Evolutionary conservation across 164 flowering plant genomes (phyloP).

Genomic region (Annona squamosa): DNA sequence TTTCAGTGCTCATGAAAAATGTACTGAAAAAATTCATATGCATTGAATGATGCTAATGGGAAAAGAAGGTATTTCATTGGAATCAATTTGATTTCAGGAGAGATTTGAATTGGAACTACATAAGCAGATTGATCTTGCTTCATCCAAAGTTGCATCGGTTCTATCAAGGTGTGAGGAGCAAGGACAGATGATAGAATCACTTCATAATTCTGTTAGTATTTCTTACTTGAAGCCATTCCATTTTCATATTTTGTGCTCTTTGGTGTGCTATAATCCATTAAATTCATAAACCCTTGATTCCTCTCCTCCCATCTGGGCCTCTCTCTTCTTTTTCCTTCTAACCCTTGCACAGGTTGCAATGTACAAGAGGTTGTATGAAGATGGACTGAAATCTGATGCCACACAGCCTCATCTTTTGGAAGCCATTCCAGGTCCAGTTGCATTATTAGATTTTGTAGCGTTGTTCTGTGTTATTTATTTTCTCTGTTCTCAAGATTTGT

Average conservation of each 20-base stretch:
- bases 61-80: neutral
- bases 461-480: neutral
- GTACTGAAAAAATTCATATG: too few relatives aligned
- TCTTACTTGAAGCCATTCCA: neutral
- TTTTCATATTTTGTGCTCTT: neutral
- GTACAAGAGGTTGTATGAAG: conserved; percentile 92
- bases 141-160: conserved; percentile 69
- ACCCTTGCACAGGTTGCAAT: conserved; percentile 62
- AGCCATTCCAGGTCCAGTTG: conserved; percentile 37
- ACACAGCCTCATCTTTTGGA: conserved; percentile 33
- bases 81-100: conserved; percentile 35
- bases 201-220: conserved; percentile 65
- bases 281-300: neutral
- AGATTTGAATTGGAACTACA: conserved; percentile 63
- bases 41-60: too few relatives aligned
- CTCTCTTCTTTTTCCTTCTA: neutral
- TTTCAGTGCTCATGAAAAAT: too few relatives aligned
- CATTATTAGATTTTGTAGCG: neutral
- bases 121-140: conserved; percentile 58
- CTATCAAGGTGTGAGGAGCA: conserved; percentile 79
- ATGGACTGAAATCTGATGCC: conserved; percentile 55
- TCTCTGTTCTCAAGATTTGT: neutral
- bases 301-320: neutral
- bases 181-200: conserved; percentile 82
- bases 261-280: neutral